Evolutionary conservation across 495 filamentous ascomycete species (phyloP).

Genomic region (Astrothelium macrocarpum): DNA sequence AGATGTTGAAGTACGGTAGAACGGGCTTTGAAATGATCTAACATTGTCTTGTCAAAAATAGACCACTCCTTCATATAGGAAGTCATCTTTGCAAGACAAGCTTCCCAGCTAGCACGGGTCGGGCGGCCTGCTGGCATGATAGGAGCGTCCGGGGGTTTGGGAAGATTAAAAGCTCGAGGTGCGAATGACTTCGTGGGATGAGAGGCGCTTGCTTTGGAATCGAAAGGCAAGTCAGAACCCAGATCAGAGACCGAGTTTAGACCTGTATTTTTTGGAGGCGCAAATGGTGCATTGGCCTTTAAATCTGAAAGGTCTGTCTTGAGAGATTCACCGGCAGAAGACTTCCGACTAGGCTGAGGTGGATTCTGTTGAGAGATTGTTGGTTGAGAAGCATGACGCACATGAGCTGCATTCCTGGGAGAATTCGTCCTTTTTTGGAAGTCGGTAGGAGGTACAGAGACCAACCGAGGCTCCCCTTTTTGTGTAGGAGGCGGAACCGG

Average conservation of each 20-base stretch:
- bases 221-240: conserved; percentile 58
- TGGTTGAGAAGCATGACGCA: conserved; percentile 7
- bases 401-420: conserved; percentile 10
- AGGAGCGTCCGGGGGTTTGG: conserved; percentile 50
- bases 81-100: conserved; percentile 53
- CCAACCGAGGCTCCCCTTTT: conserved; percentile 16
- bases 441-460: conserved; percentile 19
- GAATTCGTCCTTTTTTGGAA: conserved; percentile 15
- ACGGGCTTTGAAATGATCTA: conserved; percentile 56
- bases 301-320: conserved; percentile 56
- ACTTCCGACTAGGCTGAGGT: conserved; percentile 27
- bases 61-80: conserved; percentile 63
- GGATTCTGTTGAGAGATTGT: conserved; percentile 9
- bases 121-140: conserved; percentile 33
- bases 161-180: conserved; percentile 44
- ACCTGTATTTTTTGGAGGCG: conserved; percentile 37
- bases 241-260: conserved; percentile 60
- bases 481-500: neutral
- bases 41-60: conserved; percentile 52
- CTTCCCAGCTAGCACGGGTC: conserved; percentile 38
- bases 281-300: conserved; percentile 56
- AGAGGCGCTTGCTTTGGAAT: conserved; percentile 48
- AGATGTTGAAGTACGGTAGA: conserved; percentile 43
- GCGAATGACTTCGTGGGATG: conserved; percentile 33
- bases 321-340: conserved; percentile 30